phyloP scores from a whole-genome alignment of 768 basidiomycete genomes.

The Tricholoma bakamatsutake region DNA sequence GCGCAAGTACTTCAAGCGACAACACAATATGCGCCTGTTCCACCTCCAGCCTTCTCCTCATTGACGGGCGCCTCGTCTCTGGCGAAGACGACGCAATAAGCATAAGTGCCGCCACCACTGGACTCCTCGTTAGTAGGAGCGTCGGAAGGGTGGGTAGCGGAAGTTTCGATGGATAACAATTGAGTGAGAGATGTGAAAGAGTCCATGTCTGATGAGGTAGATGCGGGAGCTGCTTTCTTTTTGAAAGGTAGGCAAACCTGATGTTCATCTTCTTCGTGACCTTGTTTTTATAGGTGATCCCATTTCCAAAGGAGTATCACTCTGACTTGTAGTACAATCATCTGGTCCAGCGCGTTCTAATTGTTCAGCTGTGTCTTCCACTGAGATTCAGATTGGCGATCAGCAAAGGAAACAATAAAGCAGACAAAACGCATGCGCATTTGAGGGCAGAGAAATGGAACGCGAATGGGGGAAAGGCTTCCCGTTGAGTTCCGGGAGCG shows the following conservation, averaged over 20 bases:
- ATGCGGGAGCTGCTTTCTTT: not conserved
- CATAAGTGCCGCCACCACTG: not conserved
- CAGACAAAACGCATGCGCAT: not conserved
- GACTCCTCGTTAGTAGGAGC: conserved; percentile 1
- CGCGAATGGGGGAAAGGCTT: too few species aligned
- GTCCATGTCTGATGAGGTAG: conserved; percentile 4
- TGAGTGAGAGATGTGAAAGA: conserved; percentile 3
- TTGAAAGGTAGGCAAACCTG: conserved; percentile 4
- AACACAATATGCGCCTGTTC: conserved; percentile 1
- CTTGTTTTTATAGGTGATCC: not conserved
- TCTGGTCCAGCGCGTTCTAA: not conserved
- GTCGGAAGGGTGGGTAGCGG: not conserved
- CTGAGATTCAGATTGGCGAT: not conserved
- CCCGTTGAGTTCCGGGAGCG: not conserved
- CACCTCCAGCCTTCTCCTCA: conserved; percentile 1
- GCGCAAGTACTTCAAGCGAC: conserved; percentile 5
- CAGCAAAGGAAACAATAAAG: not conserved
- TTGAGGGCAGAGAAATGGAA: not conserved
- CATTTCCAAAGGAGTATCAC: not conserved
- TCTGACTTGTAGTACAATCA: not conserved
- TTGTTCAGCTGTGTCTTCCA: not conserved
- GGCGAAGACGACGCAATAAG: conserved; percentile 5
- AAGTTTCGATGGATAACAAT: not conserved
- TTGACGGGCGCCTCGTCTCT: not conserved
- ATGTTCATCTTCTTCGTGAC: not conserved